Conservation (phyloP, 2,329 filamentous ascomycete species). For the Penicillium sp. region DNA sequence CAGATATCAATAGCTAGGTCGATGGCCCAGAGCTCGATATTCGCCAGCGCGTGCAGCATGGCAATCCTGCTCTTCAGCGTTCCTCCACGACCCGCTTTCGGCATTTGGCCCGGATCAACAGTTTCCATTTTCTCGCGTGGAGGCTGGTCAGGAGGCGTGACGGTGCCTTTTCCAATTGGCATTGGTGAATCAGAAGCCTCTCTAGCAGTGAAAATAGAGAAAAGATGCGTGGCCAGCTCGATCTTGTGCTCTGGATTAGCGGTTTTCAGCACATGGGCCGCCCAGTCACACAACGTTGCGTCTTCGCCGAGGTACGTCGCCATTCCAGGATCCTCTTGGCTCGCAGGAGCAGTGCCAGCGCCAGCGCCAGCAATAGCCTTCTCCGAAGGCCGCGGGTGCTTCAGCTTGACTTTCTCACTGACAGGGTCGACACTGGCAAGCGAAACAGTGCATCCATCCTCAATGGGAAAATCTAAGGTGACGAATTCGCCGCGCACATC, state of each 20-base stretch:
- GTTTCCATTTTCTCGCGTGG: conserved; percentile 43
- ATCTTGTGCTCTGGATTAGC: conserved; percentile 50
- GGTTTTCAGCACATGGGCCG: conserved; percentile 48
- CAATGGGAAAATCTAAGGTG: conserved; percentile 33
- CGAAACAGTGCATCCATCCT: conserved; percentile 26
- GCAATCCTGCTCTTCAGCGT: conserved; percentile 46
- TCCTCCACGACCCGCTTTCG: conserved; percentile 44
- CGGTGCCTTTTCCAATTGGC: conserved; percentile 42
- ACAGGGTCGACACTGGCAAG: conserved; percentile 42
- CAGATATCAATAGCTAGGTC: conserved; percentile 51
- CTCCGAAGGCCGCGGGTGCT: conserved; percentile 30
- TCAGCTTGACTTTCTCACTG: conserved; percentile 49
- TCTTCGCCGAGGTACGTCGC: conserved; percentile 40
- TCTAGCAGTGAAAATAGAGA: conserved; percentile 41
- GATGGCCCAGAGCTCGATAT: conserved; percentile 52
- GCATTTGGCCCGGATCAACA: conserved; percentile 44
- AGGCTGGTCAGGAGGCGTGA: conserved; percentile 41
- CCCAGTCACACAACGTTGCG: conserved; percentile 51
- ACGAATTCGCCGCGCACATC: conserved; percentile 38
- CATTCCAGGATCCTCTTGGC: conserved; percentile 12
- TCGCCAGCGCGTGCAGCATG: conserved; percentile 51
- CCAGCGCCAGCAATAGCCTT: conserved; percentile 3
- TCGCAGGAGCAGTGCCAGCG: conserved; percentile 12
- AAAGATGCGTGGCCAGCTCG: conserved; percentile 47
- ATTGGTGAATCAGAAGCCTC: conserved; percentile 44